A percentile compares a stretch with the other conserved stretches of the same genome.
These are phyloP conservation scores for Didymellaceae sp. DNA, from an alignment of 2,329 filamentous ascomycete genomes.

Conservation along the genomic window DNA sequence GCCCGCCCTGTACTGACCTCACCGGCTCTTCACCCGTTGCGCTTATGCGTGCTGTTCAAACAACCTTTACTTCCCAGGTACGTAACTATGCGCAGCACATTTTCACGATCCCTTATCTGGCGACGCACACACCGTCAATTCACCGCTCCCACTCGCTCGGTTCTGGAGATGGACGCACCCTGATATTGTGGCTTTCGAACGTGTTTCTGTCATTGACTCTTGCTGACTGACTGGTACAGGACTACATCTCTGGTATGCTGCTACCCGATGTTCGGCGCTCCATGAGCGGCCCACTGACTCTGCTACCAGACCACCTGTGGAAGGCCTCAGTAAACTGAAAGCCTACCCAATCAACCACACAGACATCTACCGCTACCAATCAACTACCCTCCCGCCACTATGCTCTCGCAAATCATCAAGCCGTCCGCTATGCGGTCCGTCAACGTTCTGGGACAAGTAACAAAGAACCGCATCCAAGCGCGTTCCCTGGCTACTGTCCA, in stretches of 20 bases:
- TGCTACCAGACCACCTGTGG: slow-evolving; percentile 66
- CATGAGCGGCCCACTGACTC: slow-evolving; percentile 33
- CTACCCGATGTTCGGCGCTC: slow-evolving; percentile 21
- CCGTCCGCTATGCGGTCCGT: slow-evolving; percentile 54
- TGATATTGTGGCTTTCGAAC: slow-evolving; percentile 9
- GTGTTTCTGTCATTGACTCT: slow-evolving; percentile 23
- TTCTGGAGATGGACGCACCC: slow-evolving; percentile 15
- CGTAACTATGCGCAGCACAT: slow-evolving; percentile 28
- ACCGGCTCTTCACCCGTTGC: slow-evolving; percentile 37
- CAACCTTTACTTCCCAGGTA: slow-evolving; percentile 62
- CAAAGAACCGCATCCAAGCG: slow-evolving; percentile 52
- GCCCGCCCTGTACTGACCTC: slow-evolving; percentile 37
- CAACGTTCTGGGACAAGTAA: slow-evolving; percentile 54
- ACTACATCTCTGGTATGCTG: slow-evolving; percentile 68
- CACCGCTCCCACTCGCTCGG: slow-evolving; percentile 22
- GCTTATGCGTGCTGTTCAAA: slow-evolving; percentile 59
- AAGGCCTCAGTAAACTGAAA: slow-evolving; percentile 69
- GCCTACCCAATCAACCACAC: slow-evolving; percentile 27
- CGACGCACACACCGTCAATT: slow-evolving; percentile 40
- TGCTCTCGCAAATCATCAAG: slow-evolving; percentile 64
- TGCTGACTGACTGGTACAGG: slow-evolving; percentile 54
- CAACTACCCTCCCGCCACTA: slow-evolving; percentile 47
- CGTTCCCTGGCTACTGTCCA: slow-evolving; percentile 70
- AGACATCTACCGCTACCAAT: slow-evolving; percentile 18
- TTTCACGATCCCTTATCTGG: slow-evolving; percentile 37